These are phyloP conservation scores for Groenewaldozyma salmanticensis DNA, from an alignment of 805 yeast species.

Conservation along the genomic window DNA sequence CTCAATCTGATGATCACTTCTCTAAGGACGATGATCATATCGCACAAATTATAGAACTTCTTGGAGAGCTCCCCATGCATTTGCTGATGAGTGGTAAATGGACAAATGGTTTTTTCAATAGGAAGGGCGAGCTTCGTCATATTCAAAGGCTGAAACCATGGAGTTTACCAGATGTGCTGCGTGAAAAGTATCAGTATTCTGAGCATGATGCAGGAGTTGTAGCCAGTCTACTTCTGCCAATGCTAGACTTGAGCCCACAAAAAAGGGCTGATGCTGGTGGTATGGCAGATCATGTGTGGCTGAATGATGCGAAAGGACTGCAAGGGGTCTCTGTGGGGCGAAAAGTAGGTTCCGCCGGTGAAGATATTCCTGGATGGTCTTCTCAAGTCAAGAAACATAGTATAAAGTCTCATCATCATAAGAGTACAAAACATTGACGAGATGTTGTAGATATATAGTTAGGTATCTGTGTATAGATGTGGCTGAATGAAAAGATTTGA, in stretches of 20 bases:
- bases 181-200: constrained; percentile 74
- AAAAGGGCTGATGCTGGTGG: constrained; percentile 94
- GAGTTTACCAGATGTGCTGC: constrained; percentile 72
- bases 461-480: too few relatives aligned
- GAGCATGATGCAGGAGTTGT: constrained; percentile 62
- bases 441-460: too few relatives aligned
- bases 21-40: constrained; percentile 91
- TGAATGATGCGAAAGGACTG: constrained; percentile 62
- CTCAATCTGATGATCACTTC: constrained; percentile 49
- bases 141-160: constrained; percentile 81
- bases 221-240: constrained; percentile 70
- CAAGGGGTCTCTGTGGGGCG: constrained; percentile 65
- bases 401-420: not conserved
- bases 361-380: constrained; percentile 88
- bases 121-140: constrained; percentile 59
- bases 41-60: constrained; percentile 83
- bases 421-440: not conserved
- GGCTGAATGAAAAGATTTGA: too few relatives aligned
- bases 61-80: constrained; percentile 58
- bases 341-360: constrained; percentile 69
- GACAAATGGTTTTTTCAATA: constrained; percentile 53
- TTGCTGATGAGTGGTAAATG: constrained; percentile 51
- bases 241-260: constrained; percentile 73
- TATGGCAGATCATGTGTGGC: constrained; percentile 80
- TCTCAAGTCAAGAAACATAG: constrained; percentile 37